A percentile compares a stretch with the other conserved stretches of the same genome.
These are phyloP conservation scores for Podila minutissima DNA, from an alignment of 192 early-diverging fungal species.

Conservation along the genomic window DNA sequence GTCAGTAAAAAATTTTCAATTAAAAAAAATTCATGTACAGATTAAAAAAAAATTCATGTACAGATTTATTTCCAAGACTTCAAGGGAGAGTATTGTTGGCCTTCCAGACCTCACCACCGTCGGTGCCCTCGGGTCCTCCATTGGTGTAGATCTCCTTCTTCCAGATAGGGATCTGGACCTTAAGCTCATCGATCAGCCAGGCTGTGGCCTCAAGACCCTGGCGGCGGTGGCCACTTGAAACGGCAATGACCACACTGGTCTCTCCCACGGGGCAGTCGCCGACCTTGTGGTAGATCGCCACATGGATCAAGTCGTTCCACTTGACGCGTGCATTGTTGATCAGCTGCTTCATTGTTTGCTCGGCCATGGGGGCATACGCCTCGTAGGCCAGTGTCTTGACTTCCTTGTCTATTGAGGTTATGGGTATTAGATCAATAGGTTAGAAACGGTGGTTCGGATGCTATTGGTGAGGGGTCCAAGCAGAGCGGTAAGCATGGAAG, in stretches of 20 bases:
- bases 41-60: no score
- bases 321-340: constrained; percentile 70
- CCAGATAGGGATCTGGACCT: constrained; percentile 90
- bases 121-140: constrained; percentile 61
- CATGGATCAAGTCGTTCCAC: constrained; percentile 71
- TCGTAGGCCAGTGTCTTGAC: constrained; percentile 86
- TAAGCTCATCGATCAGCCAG: constrained; percentile 92
- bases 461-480: background rate
- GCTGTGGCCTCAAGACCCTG: constrained; percentile 80
- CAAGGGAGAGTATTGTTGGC: constrained; percentile 55
- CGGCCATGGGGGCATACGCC: constrained; percentile 89
- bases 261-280: constrained; percentile 84
- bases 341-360: constrained; percentile 70
- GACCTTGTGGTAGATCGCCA: constrained; percentile 83
- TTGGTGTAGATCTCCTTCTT: constrained; percentile 92
- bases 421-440: no score
- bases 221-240: constrained; percentile 79
- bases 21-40: no score
- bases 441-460: background rate
- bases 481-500: background rate
- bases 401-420: constrained; percentile 56
- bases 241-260: constrained; percentile 84
- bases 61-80: background rate
- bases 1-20: no score
- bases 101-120: constrained; percentile 68